phyloP scores from a whole-genome alignment of 75 land plant species.

The Gnetum montanum region DNA sequence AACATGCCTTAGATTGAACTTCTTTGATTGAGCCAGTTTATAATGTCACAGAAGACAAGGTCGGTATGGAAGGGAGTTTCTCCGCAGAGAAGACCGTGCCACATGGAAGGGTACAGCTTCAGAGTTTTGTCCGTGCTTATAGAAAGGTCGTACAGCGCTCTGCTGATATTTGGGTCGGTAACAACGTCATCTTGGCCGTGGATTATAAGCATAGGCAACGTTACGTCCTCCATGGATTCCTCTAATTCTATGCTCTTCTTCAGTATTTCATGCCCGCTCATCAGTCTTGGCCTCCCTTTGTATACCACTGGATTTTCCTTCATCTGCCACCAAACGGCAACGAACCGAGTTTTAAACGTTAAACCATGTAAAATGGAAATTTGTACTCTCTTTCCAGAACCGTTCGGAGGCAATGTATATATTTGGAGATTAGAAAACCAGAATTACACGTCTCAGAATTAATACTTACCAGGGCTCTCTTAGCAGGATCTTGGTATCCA shows the following conservation, averaged over 20 bases:
- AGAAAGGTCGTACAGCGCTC: no score
- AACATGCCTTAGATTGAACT: no score
- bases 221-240: slow-evolving; percentile 48
- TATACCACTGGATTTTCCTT: slow-evolving; percentile 57
- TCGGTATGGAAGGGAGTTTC: no score
- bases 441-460: neutral
- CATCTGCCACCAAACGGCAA: slow-evolving; percentile 27
- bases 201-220: no score
- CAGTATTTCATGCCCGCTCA: slow-evolving; percentile 67
- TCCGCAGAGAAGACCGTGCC: no score
- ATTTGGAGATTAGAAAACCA: no score
- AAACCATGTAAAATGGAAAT: neutral
- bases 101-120: no score
- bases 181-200: no score
- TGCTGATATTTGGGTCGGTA: no score
- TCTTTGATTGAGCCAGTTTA: no score
- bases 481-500: slow-evolving; percentile 23
- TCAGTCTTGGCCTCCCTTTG: slow-evolving; percentile 58
- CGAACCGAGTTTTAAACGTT: neutral
- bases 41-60: no score
- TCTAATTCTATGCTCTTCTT: slow-evolving; percentile 50
- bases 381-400: neutral
- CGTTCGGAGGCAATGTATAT: neutral
- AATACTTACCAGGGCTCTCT: slow-evolving; percentile 29
- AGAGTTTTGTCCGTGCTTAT: no score